Conservation (phyloP, 2,329 filamentous ascomycete genomes). For the Aspergillus viridinutans region DNA sequence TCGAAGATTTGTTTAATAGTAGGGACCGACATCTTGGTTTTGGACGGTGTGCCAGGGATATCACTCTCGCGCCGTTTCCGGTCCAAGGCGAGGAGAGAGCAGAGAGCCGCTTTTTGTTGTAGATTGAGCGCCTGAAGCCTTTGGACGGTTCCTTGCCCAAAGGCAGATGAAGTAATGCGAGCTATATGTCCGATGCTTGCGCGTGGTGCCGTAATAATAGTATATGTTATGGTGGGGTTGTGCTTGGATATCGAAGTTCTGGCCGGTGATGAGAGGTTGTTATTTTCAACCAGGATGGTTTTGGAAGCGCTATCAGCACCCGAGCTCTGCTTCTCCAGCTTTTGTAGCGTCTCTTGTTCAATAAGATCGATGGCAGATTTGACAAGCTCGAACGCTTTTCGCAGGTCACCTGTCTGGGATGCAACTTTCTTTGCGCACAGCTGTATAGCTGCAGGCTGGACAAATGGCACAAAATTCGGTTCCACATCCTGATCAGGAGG, state of each 20-base stretch:
- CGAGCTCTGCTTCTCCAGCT: slow-evolving; percentile 59
- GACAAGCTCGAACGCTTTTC: slow-evolving; percentile 93
- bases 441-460: slow-evolving; percentile 90
- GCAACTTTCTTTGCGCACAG: slow-evolving; percentile 93
- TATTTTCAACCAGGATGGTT: slow-evolving; percentile 73
- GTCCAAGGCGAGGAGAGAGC: slow-evolving; percentile 82
- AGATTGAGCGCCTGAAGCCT: slow-evolving; percentile 84
- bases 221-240: slow-evolving; percentile 52
- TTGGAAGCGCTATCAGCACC: slow-evolving; percentile 63
- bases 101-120: slow-evolving; percentile 93
- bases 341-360: slow-evolving; percentile 75
- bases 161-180: slow-evolving; percentile 81
- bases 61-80: slow-evolving; percentile 55
- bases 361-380: slow-evolving; percentile 83
- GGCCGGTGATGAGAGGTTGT: slow-evolving; percentile 60
- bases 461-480: slow-evolving; percentile 70
- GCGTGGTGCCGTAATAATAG: slow-evolving; percentile 74
- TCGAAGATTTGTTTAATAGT: slow-evolving; percentile 81
- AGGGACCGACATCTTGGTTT: slow-evolving; percentile 58
- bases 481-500: slow-evolving; percentile 43
- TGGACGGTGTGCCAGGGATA: slow-evolving; percentile 54
- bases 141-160: slow-evolving; percentile 82
- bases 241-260: slow-evolving; percentile 39
- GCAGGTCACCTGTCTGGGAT: slow-evolving; percentile 86
- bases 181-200: slow-evolving; percentile 89